Evolutionary conservation across 305 asterid genomes (phyloP).

Genomic region (Galium porrigens): DNA sequence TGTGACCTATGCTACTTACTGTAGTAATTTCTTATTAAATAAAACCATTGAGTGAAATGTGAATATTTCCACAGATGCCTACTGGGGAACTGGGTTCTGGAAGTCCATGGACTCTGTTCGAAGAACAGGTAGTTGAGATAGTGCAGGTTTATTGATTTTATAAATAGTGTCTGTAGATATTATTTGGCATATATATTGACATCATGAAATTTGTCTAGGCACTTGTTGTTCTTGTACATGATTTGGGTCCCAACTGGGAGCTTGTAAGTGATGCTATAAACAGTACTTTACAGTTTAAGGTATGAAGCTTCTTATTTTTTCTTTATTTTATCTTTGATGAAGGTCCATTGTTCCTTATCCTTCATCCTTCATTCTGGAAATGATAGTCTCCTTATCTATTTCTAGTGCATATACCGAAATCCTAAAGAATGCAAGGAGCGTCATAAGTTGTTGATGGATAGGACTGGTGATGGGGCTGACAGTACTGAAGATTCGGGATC

Average conservation of each 20-base stretch:
- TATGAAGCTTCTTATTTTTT: slow-evolving; percentile 20
- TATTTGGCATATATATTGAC: not conserved
- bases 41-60: slow-evolving; percentile 10
- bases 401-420: slow-evolving; percentile 59
- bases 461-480: slow-evolving; percentile 69
- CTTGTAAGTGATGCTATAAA: slow-evolving; percentile 80
- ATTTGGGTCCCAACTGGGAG: slow-evolving; percentile 93
- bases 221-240: slow-evolving; percentile 81
- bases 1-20: not conserved
- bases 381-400: not conserved
- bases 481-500: slow-evolving; percentile 90
- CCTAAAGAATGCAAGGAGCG: slow-evolving; percentile 86
- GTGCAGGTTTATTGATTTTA: not conserved
- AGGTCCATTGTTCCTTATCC: slow-evolving; percentile 2
- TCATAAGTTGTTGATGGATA: slow-evolving; percentile 50
- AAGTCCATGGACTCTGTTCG: slow-evolving; percentile 72
- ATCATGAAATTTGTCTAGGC: slow-evolving; percentile 35
- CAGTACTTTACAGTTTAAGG: slow-evolving; percentile 77
- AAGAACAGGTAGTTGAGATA: slow-evolving; percentile 58
- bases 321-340: slow-evolving; percentile 13
- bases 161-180: not conserved
- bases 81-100: slow-evolving; percentile 57
- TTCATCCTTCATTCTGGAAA: not conserved
- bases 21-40: not conserved
- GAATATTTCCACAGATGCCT: slow-evolving; percentile 39